Base-by-base conservation (phyloP, 2,329 filamentous ascomycete species). In the Hymenoscyphus occultus region DNA sequence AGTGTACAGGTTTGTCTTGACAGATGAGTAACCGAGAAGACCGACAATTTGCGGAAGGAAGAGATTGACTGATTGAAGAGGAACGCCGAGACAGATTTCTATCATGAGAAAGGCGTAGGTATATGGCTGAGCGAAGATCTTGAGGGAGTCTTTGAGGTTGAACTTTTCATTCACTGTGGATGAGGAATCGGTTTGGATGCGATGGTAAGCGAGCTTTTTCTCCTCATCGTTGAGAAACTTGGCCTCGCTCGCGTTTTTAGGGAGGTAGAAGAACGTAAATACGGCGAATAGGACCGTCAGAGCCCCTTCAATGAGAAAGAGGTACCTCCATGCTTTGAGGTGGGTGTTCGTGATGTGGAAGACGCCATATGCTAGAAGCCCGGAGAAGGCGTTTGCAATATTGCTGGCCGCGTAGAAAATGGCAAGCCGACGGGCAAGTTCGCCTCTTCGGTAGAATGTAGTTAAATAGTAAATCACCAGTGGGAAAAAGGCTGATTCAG, bases 401-500 rank as follows among this genome's bases (percentile, higher is more conserved):
- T 89, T 90, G 31, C 84, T 87, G 0, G 90, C 90, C 0, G 90
- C 90, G 71, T 93, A 93, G 78, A 92, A 92, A 65, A 92, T 78
- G 42, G 89, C 89, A 1, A 92, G 80, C 2, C 90, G 84, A 9
- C 89, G 81, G 5, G 89, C 89, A 2, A 92, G 82, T 74, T 92
- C 90, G 39, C 85, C 86, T 62, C 90, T 83, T 16, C 88, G 84
- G 75, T 92, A 92, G 75, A 92, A 92, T 1, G 82, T 85, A 1
- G 84, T 86, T 60, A 83, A 78, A 67, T 82, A 82, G 68, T 81
- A 81, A 65, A 82, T 81, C 32, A 90, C 88, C 3, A 90, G 77
- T 0, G 89, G 88, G 72, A 90, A 91, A 77, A 91, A 91, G 2
- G 84, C 88, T 1, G 82, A 81, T 72, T 91, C 88, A 0, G 86